Base-by-base conservation (phyloP, 768 basidiomycete species). In the Hericium coralloides region DNA sequence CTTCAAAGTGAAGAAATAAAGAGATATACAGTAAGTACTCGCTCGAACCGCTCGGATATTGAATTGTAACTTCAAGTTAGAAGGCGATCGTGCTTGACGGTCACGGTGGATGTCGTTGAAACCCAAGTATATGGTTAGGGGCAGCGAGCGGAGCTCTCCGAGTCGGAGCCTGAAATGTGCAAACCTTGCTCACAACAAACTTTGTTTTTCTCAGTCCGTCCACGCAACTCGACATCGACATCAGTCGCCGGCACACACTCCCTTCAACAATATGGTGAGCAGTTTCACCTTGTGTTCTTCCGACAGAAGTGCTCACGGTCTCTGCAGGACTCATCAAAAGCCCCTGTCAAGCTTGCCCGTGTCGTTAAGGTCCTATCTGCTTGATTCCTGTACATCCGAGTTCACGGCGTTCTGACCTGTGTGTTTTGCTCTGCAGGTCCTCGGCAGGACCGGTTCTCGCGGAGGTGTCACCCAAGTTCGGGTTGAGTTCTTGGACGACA, bases 401-500 rank as follows among this genome's bases (percentile, higher is more conserved):
- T 55, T 7, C 6, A 14, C 48, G 47, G 22, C 49, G 23, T 56
- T 26, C 64, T 68, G 55, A 66, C 59, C 12, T 49, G 14, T 23
- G 25, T 12, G 18, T 36, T 36, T 47, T 57, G 45, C 37, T 47
- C 59, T 59, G 64, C 63, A 97, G 93, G 92, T 98, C 72, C 87
- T 98, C 68, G 97, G 97, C 69, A 87, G 97, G 68, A 99, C 97
- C 70, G 95, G 95, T 60, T 98, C 95, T 66, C 92, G 95, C 71
- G 95, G 95, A 76, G 95, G 95, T 78, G 94, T 98, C 68, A 98
- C 94, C 60, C 95, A 98, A 79, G 95, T 98, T 75, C 92, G 95
- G 64, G 97, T 99, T 64, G 97, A 98, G 72, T 97, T 99, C 79
- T 87, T 98, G 89, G 95, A 98, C 72, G 95, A 98, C 72, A 84